Evolutionary conservation across 495 filamentous ascomycete species (phyloP), one percentile per base, ranked within the genome.

Genomic region (Podospora pseudocomata): DNA sequence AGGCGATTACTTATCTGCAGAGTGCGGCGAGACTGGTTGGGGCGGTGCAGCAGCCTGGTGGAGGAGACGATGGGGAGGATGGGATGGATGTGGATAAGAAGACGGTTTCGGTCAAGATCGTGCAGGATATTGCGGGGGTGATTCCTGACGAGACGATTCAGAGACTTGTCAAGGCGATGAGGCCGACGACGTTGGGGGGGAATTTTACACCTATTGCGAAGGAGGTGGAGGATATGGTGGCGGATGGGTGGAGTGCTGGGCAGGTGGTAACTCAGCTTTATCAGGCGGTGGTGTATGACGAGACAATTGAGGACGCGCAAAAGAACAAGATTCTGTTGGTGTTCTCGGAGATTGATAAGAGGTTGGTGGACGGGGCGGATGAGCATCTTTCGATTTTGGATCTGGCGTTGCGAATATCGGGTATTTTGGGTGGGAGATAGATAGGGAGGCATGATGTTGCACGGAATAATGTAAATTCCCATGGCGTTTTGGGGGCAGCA

Each of bases 191-290:
- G 34, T 86, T 85, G 0, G 80, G 81, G 2, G 86, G 88, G 16
- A 84, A 87, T 0, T 98, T 94, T 74, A 86, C 88, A 66, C 84
- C 86, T 49, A 84, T 99, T 13, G 86, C 91, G 0, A 89, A 86
- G 71, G 87, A 91, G 20, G 89, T 98, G 6, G 90, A 90, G 72
- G 90, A 96, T 75, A 88, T 98, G 83, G 90, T 97, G 67, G 94
- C 95, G 16, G 95, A 99, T 80, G 95, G 95, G 26, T 99, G 95
- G 96, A 97, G 92, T 80, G 95, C 94, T n/a, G 88, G 89, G 19
- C 95, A 98, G 80, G 83, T 96, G 20, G 82, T 97, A 59, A 76
- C 84, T 6, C 74, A 99, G 91, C 79, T 99, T 30, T 97, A 97
- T 73, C 89, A 92, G 73, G 84, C 86, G 39, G 78, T 97, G 60